These are phyloP conservation scores for Gleditsia sinensis DNA, from an alignment of 306 rosid genomes.

Conservation along the genomic window DNA sequence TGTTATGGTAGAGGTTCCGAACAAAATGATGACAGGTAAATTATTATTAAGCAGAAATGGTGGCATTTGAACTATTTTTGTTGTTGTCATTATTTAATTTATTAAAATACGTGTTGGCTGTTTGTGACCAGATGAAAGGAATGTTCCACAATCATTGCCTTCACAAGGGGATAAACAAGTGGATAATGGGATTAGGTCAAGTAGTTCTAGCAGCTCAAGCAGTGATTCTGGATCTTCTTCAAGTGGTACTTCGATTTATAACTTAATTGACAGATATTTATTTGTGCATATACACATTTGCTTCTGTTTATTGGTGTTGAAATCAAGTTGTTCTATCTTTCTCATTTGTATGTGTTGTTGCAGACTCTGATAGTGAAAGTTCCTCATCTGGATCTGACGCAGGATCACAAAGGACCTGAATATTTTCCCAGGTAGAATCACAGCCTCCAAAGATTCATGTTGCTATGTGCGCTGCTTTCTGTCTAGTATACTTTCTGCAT, in stretches of 20 bases:
- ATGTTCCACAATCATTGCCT: conserved; percentile 55
- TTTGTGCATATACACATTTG: not conserved
- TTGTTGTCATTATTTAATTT: conserved; percentile 8
- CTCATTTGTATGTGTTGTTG: conserved; percentile 40
- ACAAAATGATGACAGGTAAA: conserved; percentile 11
- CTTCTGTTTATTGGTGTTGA: conserved; percentile 16
- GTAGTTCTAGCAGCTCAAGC: conserved; percentile 95
- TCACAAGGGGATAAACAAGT: conserved; percentile 61
- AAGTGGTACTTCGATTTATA: conserved; percentile 61
- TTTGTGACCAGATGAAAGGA: conserved; percentile 53
- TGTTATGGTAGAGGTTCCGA: conserved; percentile 42
- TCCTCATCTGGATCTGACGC: conserved; percentile 93
- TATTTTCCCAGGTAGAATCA: conserved; percentile 52
- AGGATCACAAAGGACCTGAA: conserved; percentile 70
- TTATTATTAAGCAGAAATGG: too few species aligned
- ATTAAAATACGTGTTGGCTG: conserved; percentile 6
- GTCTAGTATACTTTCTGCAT: not conserved
- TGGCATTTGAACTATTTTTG: too few species aligned
- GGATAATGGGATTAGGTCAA: conserved; percentile 80
- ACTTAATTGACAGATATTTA: conserved; percentile 3
- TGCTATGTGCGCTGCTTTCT: conserved; percentile 12
- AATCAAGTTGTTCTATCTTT: conserved; percentile 7
- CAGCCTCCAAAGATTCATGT: not conserved
- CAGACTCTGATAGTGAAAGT: conserved; percentile 95
- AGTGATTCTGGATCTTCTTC: conserved; percentile 96